Evolutionary conservation across 1,284 basidiomycete species (phyloP).

Genomic region (Ganoderma meredithae): DNA sequence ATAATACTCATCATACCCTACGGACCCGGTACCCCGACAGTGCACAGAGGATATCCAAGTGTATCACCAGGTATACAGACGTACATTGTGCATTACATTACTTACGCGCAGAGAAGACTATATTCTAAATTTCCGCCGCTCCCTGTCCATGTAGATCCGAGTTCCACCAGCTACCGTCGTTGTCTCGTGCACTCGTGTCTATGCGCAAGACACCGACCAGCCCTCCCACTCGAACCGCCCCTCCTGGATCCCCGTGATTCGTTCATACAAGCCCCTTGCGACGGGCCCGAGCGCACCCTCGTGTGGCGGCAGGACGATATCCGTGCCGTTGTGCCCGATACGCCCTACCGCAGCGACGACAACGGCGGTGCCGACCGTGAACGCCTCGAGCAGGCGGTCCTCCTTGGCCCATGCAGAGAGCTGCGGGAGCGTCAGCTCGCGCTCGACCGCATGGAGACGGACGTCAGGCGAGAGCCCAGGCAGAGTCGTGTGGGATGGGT

Average conservation of each 20-base stretch:
- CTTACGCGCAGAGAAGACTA: constrained; percentile 19
- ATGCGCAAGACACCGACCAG: constrained; percentile 57
- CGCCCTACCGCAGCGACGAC: constrained; percentile 65
- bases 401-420: constrained; percentile 59
- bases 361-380: constrained; percentile 78
- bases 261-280: constrained; percentile 60
- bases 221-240: constrained; percentile 61
- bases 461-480: constrained; percentile 37
- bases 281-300: constrained; percentile 62
- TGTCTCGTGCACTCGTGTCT: constrained; percentile 1
- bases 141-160: neutral
- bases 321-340: constrained; percentile 61
- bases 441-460: constrained; percentile 54
- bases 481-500: constrained; percentile 63
- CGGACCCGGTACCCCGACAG: neutral
- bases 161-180: neutral
- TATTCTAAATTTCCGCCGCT: constrained; percentile 11
- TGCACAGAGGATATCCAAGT: constrained; percentile 13
- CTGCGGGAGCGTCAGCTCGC: constrained; percentile 52
- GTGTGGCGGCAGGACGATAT: constrained; percentile 57
- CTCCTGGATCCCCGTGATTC: constrained; percentile 71
- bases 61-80: constrained; percentile 21
- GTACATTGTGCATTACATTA: constrained; percentile 20
- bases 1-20: neutral
- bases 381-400: constrained; percentile 71